Conservation (phyloP, 2,329 filamentous ascomycete genomes). For the Claviceps sp. region DNA sequence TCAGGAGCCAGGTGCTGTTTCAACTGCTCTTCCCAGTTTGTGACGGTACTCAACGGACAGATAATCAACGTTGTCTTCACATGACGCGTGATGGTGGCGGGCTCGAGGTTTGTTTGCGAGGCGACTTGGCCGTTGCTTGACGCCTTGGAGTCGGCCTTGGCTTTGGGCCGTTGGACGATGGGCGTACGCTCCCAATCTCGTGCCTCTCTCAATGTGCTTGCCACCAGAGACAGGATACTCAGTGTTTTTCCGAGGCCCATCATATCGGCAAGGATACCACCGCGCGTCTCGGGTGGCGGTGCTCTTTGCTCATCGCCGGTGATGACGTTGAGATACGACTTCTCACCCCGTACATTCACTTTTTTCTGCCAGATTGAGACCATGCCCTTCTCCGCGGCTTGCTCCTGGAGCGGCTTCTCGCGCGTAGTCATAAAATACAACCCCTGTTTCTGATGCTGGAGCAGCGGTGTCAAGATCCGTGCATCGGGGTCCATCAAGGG, state of each 20-base stretch:
- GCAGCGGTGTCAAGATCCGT: constrained; percentile 51
- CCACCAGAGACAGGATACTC: constrained; percentile 68
- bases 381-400: constrained; percentile 44
- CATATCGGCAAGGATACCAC: constrained; percentile 70
- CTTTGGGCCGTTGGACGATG: constrained; percentile 35
- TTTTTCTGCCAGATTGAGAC: constrained; percentile 67
- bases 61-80: constrained; percentile 72
- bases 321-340: constrained; percentile 69
- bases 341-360: constrained; percentile 34
- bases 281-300: constrained; percentile 52
- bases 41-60: constrained; percentile 78
- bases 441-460: constrained; percentile 82
- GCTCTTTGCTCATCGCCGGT: constrained; percentile 52
- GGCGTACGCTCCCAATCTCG: constrained; percentile 42
- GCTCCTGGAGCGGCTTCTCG: constrained; percentile 52
- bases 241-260: constrained; percentile 84
- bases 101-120: constrained; percentile 27
- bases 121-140: constrained; percentile 13
- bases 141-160: constrained; percentile 25
- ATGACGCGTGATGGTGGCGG: constrained; percentile 48
- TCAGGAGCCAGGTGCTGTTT: constrained; percentile 59
- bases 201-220: constrained; percentile 50
- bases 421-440: constrained; percentile 73
- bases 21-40: constrained; percentile 92
- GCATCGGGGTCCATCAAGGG: constrained; percentile 55